Evolutionary conservation across 1,284 basidiomycete genomes (phyloP), one percentile per base, ranked within the genome.

Genomic region (Ceratobasidium papillatum): DNA sequence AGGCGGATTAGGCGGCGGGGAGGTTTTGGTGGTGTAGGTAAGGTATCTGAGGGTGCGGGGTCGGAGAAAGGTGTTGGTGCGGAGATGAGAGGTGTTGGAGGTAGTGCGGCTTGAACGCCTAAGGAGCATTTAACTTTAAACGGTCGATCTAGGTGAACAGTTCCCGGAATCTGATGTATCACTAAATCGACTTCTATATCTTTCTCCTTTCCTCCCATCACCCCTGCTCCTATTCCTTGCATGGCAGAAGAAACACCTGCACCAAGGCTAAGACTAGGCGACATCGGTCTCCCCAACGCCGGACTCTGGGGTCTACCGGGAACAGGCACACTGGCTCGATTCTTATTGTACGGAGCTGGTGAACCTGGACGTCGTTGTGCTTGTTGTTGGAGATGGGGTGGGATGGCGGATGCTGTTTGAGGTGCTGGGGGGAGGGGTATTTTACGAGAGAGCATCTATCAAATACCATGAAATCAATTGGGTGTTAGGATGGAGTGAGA

Each of bases 361-460:
- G 90, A 91, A 19, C 80, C 84, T 61, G 90, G 85, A 71, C 88
- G 84, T 59, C 85, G 82, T 8, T 84, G 81, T 61, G 84, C 84
- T 52, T 82, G 81, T 19, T 90, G 88, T 79, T 93, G 91, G 22
- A 94, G 84, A 80, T 94, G 87, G 5, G 87, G 84, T 0, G 92
- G 92, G 32, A 94, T 82, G 3, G 92, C 91, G 30, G 91, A 90
- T 0, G 84, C 87, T 9, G 89, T 85, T 63, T 86, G 85, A 52
- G 77, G 80, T 17, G 81, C 78, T 49, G 80, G 78, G 8, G 79
- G 80, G 32, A 77, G 77, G 11, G 78, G 82, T 19, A 94, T 90
- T 52, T 88, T 85, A 58, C 92, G 88, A 17, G 91, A 91, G 11
- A 94, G 83, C 85, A 91, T 91, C 87, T 89, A 19, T 45, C 32